phyloP scores from a whole-genome alignment of 2,329 filamentous ascomycete genomes.

The Cercospora sp. region DNA sequence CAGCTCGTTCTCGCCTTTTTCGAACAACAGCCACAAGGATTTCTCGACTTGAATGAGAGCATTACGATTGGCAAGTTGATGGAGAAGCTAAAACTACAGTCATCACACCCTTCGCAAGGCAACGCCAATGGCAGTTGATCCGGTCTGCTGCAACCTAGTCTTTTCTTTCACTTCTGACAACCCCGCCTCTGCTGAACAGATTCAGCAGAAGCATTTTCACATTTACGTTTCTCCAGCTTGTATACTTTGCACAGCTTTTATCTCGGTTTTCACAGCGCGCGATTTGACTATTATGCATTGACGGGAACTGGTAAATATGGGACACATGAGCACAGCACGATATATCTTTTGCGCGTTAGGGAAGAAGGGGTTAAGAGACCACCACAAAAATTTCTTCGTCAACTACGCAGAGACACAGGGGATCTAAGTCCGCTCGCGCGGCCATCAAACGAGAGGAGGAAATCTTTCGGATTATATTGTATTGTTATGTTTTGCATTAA shows the following conservation, averaged over 20 bases:
- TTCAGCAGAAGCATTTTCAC: not conserved
- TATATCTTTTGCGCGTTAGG: not conserved
- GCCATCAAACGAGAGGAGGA: not conserved
- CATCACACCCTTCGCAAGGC: slow-evolving; percentile 7
- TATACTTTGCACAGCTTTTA: not conserved
- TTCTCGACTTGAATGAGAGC: slow-evolving; percentile 76
- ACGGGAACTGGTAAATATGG: not conserved
- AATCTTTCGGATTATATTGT: not conserved
- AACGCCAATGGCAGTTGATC: not conserved
- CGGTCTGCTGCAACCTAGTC: not conserved
- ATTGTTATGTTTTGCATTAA: not conserved
- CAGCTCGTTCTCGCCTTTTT: slow-evolving; percentile 82
- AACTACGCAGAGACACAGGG: not conserved
- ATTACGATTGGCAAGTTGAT: slow-evolving; percentile 76
- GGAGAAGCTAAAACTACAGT: slow-evolving; percentile 71
- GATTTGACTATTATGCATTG: not conserved
- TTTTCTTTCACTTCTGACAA: slow-evolving; percentile 5
- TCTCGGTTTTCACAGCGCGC: not conserved
- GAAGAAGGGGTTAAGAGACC: not conserved
- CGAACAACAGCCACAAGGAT: slow-evolving; percentile 65
- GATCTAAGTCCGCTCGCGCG: slow-evolving; percentile 1
- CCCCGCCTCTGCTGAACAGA: not conserved
- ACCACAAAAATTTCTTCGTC: not conserved
- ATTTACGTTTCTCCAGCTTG: not conserved
- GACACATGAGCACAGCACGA: not conserved